Percentiles rank a stretch among this genome's conserved stretches.
These are phyloP conservation scores for Penicillium flavigenum DNA, from an alignment of 495 filamentous ascomycete genomes.

Conservation along the genomic window DNA sequence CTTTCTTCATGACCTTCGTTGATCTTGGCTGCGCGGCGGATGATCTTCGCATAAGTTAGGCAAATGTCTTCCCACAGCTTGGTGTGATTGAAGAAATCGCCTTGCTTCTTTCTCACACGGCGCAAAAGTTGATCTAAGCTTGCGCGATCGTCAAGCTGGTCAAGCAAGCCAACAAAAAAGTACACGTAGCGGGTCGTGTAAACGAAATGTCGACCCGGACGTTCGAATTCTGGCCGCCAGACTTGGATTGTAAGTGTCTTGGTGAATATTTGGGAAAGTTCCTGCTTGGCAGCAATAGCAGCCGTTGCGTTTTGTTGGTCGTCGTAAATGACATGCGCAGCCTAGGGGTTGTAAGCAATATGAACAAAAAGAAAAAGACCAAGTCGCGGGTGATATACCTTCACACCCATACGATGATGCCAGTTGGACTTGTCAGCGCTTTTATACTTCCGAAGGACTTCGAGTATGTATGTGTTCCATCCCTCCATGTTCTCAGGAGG, in stretches of 20 bases:
- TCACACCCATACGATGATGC: slow-evolving; percentile 90
- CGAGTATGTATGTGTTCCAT: slow-evolving; percentile 76
- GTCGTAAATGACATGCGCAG: slow-evolving; percentile 74
- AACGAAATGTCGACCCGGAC: slow-evolving; percentile 87
- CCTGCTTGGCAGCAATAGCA: slow-evolving; percentile 65
- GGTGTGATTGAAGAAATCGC: slow-evolving; percentile 81
- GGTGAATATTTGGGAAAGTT: slow-evolving; percentile 86
- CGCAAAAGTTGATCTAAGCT: slow-evolving; percentile 80
- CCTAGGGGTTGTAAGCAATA: slow-evolving; percentile 32
- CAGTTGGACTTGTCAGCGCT: slow-evolving; percentile 91
- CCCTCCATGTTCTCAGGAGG: slow-evolving; percentile 53
- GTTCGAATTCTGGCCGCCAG: slow-evolving; percentile 92
- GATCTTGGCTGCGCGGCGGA: slow-evolving; percentile 68
- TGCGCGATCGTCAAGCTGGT: slow-evolving; percentile 69
- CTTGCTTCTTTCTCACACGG: slow-evolving; percentile 74
- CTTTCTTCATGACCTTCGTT: slow-evolving; percentile 68
- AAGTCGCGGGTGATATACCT: slow-evolving; percentile 37
- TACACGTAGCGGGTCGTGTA: slow-evolving; percentile 88
- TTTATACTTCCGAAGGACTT: slow-evolving; percentile 70
- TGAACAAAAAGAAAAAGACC: not conserved
- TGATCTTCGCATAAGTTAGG: slow-evolving; percentile 66
- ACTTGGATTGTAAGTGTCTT: slow-evolving; percentile 94
- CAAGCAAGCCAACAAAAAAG: slow-evolving; percentile 73
- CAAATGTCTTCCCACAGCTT: slow-evolving; percentile 84
- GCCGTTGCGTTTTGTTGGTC: slow-evolving; percentile 44